These are phyloP conservation scores for Amauroascus niger DNA, from an alignment of 2,329 filamentous ascomycete species.

Conservation along the genomic window DNA sequence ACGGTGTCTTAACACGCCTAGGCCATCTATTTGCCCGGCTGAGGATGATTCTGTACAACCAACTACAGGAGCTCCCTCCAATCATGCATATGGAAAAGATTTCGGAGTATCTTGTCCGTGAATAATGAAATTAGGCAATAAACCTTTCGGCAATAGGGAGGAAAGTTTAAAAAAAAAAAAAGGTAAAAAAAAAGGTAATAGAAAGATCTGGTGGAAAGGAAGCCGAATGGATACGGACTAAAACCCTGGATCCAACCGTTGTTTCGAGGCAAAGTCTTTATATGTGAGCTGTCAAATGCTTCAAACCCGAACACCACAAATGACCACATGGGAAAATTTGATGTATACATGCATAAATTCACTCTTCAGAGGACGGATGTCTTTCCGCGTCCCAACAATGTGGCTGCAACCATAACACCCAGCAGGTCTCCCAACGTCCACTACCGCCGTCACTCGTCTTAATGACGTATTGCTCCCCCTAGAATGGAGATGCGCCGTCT, in stretches of 20 bases:
- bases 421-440: not conserved
- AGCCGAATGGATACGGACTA: not conserved
- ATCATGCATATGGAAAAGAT: not conserved
- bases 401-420: not conserved
- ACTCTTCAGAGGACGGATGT: not conserved
- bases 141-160: slow-evolving; percentile 5
- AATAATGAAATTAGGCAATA: not conserved
- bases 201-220: not conserved
- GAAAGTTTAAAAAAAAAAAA: too few relatives aligned
- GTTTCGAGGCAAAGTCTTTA: not conserved
- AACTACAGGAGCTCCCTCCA: not conserved
- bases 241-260: not conserved
- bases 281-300: not conserved
- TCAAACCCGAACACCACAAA: not conserved
- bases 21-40: slow-evolving; percentile 2
- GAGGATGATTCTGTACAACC: not conserved
- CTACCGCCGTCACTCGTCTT: not conserved
- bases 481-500: too few relatives aligned
- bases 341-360: not conserved
- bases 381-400: not conserved
- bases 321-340: slow-evolving; percentile 1
- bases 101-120: not conserved
- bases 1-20: not conserved
- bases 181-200: too few relatives aligned
- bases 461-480: not conserved